Base-by-base conservation (phyloP, 495 filamentous ascomycete genomes). In the Tuber aestivum region DNA sequence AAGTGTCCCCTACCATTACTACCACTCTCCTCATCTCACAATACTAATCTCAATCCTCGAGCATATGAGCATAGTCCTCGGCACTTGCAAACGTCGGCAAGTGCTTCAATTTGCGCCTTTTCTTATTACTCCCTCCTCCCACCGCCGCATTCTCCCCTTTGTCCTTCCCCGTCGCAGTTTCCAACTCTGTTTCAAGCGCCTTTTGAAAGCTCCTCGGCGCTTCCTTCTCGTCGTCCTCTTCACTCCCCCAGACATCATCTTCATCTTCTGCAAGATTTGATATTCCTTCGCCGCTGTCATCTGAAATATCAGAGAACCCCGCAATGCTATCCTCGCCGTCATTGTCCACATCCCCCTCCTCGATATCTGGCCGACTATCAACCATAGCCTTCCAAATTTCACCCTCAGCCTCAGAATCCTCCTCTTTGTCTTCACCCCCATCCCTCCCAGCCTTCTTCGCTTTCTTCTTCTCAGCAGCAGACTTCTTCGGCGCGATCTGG, bases 371-470 rank as follows among this genome's bases (percentile, higher is more conserved):
- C 68, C 88, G 86, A 12, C 91, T 93, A 40, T 90, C 89, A 40
- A 97, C 93, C 50, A 98, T 86, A 0, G 95, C 95, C 84, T 97
- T 91, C 95, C 95, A 98, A 76, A 98, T 94, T 85, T 97, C 93
- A 7, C 89, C 88, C 45, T 79, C 78, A 38, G 85, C 89, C 72
- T 91, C 91, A 35, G 74, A 75, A 40, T 85, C 86, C 32, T 87
- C 86, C 41, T 85, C 87, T 3, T 84, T 86, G 9, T 85, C 87
- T 7, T 84, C 87, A 9, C 84, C 86, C 10, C 79, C 83, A 61
- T 84, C 84, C 21, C 85, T 83, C 0, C 79, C 83, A 40, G 80
- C 82, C 77, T 89, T 88, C 83, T 85, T 83, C 74, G 76, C 84
- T 76, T 86, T 86, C 86, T 91, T 90, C 70, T 83, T 83, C 77